Percentiles rank a stretch among this genome's conserved stretches.
phyloP scores from a whole-genome alignment of 2,329 filamentous ascomycete species.

The Diaporthe amygdali region DNA sequence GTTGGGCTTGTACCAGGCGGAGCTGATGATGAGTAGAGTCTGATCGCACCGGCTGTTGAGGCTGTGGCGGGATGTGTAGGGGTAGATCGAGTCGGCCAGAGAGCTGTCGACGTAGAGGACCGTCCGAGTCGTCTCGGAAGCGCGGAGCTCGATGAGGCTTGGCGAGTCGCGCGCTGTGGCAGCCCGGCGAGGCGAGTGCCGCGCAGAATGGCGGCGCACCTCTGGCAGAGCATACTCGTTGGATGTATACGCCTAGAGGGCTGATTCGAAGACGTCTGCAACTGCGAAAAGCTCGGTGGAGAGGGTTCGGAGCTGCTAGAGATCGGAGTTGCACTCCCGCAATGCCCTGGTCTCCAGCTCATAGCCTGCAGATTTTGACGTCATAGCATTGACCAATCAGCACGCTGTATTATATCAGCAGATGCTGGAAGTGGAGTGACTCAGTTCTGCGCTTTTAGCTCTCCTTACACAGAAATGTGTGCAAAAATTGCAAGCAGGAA shows the following conservation, averaged over 20 bases:
- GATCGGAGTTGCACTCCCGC: background rate
- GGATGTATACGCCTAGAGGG: background rate
- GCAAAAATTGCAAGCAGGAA: background rate
- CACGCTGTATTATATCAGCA: conserved; percentile 16
- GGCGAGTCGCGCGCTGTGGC: background rate
- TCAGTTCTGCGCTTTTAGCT: background rate
- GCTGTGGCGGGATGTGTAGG: background rate
- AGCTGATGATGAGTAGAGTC: conserved; percentile 32
- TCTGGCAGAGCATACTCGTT: conserved; percentile 17
- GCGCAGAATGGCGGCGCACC: conserved; percentile 13
- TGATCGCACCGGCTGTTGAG: background rate
- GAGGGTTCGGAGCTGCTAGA: background rate
- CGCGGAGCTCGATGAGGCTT: conserved; percentile 8
- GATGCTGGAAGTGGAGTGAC: background rate
- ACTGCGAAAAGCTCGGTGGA: background rate
- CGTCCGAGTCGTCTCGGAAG: background rate
- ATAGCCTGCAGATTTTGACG: conserved; percentile 6
- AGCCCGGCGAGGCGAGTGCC: background rate
- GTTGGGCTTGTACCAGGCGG: conserved; percentile 35
- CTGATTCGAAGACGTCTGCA: background rate
- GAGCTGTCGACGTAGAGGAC: background rate
- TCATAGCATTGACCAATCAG: conserved; percentile 13
- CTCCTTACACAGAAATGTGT: too few relatives aligned
- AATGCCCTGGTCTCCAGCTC: background rate
- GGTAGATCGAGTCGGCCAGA: background rate